Evolutionary conservation across 495 filamentous ascomycete genomes (phyloP).

Genomic region (Trichoderma erinaceum): DNA sequence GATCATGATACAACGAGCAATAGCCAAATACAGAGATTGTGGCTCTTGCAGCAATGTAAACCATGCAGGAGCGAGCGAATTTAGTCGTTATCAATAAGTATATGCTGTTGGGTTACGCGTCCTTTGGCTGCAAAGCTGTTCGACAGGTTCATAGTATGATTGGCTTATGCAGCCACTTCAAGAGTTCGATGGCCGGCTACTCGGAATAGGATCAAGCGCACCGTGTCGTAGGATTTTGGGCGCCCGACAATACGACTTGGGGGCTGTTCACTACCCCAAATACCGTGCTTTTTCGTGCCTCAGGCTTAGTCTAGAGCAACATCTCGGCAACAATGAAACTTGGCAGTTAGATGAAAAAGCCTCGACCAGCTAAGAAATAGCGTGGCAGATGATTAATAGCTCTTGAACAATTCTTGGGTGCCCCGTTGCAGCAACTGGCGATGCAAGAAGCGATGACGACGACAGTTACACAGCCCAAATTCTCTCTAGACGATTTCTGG

Average conservation of each 20-base stretch:
- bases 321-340: background rate
- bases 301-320: background rate
- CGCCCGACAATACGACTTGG: background rate
- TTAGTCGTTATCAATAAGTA: background rate
- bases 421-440: background rate
- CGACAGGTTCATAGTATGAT: background rate
- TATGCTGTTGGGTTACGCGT: background rate
- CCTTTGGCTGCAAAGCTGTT: background rate
- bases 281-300: background rate
- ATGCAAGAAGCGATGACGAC: background rate
- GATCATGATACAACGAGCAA: background rate
- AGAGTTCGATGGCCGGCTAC: background rate
- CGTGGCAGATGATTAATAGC: background rate
- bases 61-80: background rate
- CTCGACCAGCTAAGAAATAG: background rate
- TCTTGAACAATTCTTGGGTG: background rate
- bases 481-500: background rate
- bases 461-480: background rate
- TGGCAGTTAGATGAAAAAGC: background rate
- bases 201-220: background rate
- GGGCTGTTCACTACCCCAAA: background rate
- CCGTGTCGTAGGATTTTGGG: background rate
- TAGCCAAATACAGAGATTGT: background rate
- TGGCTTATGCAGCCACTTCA: background rate
- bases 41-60: background rate